Percentiles rank a stretch among this genome's conserved stretches.
These are phyloP conservation scores for Alternaria gansuensis DNA, from an alignment of 2,329 filamentous ascomycete species.

Conservation along the genomic window DNA sequence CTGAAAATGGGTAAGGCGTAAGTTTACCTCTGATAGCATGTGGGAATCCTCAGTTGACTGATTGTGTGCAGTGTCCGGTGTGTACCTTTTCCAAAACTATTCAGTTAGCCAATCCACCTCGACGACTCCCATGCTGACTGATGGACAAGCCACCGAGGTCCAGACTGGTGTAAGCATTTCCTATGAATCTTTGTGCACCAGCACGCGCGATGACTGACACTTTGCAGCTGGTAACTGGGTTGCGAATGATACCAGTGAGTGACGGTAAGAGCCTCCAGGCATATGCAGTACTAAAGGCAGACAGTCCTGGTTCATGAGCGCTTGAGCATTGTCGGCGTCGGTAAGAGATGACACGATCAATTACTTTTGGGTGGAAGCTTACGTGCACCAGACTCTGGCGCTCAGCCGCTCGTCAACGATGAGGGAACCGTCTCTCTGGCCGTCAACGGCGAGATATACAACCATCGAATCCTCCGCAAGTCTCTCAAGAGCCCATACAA, in stretches of 20 bases:
- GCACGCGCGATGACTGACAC: constrained; percentile 45
- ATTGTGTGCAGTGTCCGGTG: constrained; percentile 71
- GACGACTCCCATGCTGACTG: neutral
- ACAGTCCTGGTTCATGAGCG: constrained; percentile 91
- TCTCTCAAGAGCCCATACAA: constrained; percentile 82
- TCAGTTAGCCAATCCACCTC: neutral
- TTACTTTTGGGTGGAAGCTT: constrained; percentile 25
- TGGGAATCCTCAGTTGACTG: constrained; percentile 44
- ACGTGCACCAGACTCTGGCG: constrained; percentile 77
- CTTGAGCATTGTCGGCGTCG: constrained; percentile 95
- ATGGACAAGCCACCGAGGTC: constrained; percentile 75
- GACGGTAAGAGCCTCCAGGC: constrained; percentile 1
- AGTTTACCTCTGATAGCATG: constrained; percentile 52
- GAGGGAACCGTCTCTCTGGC: constrained; percentile 88
- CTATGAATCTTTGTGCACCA: constrained; percentile 38
- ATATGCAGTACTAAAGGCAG: constrained; percentile 32
- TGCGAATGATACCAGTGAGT: constrained; percentile 86
- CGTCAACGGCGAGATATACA: constrained; percentile 99
- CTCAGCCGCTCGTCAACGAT: constrained; percentile 92
- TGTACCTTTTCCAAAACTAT: neutral
- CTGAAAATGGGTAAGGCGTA: constrained; percentile 94
- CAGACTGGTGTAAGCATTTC: constrained; percentile 89
- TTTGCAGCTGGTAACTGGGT: constrained; percentile 82
- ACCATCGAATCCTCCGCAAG: constrained; percentile 95
- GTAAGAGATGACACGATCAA: constrained; percentile 63